Conservation (phyloP, 768 basidiomycete genomes). For the Suillus subaureus region DNA sequence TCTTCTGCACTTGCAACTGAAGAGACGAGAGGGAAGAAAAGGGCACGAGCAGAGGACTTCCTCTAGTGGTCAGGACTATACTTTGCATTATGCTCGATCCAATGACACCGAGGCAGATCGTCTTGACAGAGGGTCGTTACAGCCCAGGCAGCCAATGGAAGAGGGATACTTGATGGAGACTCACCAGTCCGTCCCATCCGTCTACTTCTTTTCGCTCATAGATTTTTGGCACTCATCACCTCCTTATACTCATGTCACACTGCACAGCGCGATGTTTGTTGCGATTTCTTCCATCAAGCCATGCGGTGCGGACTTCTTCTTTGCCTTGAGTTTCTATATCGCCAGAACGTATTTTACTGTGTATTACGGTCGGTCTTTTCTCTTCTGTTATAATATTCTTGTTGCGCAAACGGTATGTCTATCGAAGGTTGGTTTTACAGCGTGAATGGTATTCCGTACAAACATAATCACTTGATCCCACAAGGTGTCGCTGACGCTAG, state of each 20-base stretch:
- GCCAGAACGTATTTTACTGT: conserved; percentile 25
- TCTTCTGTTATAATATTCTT: conserved; percentile 15
- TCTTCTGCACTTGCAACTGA: conserved; percentile 41
- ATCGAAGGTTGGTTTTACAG: conserved; percentile 8
- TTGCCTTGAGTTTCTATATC: conserved; percentile 17
- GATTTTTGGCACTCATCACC: conserved; percentile 30
- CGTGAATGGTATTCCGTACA: conserved; percentile 2
- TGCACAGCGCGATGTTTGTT: conserved; percentile 10
- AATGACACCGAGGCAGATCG: conserved; percentile 16
- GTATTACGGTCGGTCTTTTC: conserved; percentile 36
- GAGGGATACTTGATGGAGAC: conserved; percentile 30
- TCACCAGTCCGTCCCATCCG: conserved; percentile 39
- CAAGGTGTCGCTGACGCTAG: conserved; percentile 4
- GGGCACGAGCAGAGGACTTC: conserved; percentile 87
- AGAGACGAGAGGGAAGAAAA: conserved; percentile 78
- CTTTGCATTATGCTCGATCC: conserved; percentile 22
- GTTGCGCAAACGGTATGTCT: conserved; percentile 11
- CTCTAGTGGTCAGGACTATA: conserved; percentile 43
- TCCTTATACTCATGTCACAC: conserved; percentile 16
- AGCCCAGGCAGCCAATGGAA: background rate
- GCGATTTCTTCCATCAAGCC: conserved; percentile 10
- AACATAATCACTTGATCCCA: conserved; percentile 6
- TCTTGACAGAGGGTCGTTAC: conserved; percentile 16
- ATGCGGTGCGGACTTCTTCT: conserved; percentile 31
- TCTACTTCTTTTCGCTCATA: conserved; percentile 26